A percentile compares a stretch with the other conserved stretches of the same genome.
Evolutionary conservation across 331 rosid genomes (phyloP).

Genomic region (Saraca asoca): DNA sequence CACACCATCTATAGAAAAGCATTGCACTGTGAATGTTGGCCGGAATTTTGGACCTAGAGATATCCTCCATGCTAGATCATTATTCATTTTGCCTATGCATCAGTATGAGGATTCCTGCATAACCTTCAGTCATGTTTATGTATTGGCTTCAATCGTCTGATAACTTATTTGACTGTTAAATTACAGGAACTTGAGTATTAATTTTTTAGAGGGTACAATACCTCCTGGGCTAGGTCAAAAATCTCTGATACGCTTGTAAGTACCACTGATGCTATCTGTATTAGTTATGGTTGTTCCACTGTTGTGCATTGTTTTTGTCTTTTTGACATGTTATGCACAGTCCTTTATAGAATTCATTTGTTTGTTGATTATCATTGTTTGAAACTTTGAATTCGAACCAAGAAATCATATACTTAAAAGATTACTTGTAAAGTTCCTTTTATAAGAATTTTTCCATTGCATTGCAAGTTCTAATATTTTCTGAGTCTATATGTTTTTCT

Average conservation of each 20-base stretch:
- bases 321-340: slow-evolving; percentile 16
- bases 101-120: slow-evolving; percentile 18
- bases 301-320: slow-evolving; percentile 16
- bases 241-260: slow-evolving; percentile 74
- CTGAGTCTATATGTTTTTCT: slow-evolving; percentile 4
- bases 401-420: slow-evolving; percentile 18
- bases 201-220: slow-evolving; percentile 64
- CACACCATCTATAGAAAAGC: slow-evolving; percentile 4
- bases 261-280: slow-evolving; percentile 19
- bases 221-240: slow-evolving; percentile 76
- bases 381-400: neutral
- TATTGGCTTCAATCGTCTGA: neutral
- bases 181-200: slow-evolving; percentile 83
- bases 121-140: neutral
- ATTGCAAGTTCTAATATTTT: slow-evolving; percentile 9
- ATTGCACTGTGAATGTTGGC: slow-evolving; percentile 17
- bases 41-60: slow-evolving; percentile 3
- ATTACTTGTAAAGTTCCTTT: slow-evolving; percentile 13
- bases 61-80: slow-evolving; percentile 8
- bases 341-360: slow-evolving; percentile 25
- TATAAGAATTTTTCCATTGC: slow-evolving; percentile 4
- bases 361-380: slow-evolving; percentile 19
- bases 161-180: slow-evolving; percentile 27
- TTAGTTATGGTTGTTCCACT: slow-evolving; percentile 18
- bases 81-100: slow-evolving; percentile 3